Evolutionary conservation across 352 stramenopile genomes (phyloP).

Genomic region (Blastocystis sp.): DNA sequence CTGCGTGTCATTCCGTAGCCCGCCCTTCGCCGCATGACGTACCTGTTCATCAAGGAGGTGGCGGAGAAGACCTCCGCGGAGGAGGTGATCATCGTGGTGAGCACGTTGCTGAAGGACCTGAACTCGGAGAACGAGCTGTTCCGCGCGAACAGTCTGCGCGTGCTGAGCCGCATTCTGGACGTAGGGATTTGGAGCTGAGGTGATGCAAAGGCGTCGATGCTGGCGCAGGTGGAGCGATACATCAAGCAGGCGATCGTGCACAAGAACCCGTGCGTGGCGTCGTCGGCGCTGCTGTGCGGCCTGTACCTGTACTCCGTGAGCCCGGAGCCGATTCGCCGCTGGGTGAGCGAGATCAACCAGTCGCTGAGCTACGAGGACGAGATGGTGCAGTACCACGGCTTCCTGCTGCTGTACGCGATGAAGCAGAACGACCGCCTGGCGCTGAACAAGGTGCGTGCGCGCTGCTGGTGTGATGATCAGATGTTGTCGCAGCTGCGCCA

Average conservation of each 20-base stretch:
- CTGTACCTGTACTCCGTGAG: conserved; percentile 79
- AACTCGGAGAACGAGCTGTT: conserved; percentile 96
- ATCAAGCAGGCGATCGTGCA: conserved; percentile 99
- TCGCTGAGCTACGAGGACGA: conserved; percentile 88
- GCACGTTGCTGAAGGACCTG: conserved; percentile 99
- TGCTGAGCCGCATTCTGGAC: conserved; percentile 92
- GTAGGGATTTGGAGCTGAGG: conserved; percentile 76
- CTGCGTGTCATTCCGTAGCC: conserved; percentile 73
- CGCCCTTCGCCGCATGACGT: conserved; percentile 96
- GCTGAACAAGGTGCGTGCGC: conserved; percentile 86
- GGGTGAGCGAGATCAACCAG: conserved; percentile 97
- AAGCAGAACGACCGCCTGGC: conserved; percentile 96
- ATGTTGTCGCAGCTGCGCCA: conserved; percentile 81
- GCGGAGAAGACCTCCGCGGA: conserved; percentile 86
- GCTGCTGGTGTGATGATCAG: conserved; percentile 10
- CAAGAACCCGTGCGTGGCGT: conserved; percentile 92
- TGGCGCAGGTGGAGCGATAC: conserved; percentile 91
- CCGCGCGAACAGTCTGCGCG: conserved; percentile 95
- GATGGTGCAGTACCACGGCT: conserved; percentile 99
- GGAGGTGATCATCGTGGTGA: conserved; percentile 96
- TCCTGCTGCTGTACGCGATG: conserved; percentile 97
- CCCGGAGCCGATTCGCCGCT: conserved; percentile 84
- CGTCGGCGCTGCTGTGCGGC: conserved; percentile 92
- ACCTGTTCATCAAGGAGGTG: conserved; percentile 99
- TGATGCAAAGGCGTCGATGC: conserved; percentile 81